These are phyloP conservation scores for Amauroascus niger DNA, from an alignment of 2,329 filamentous ascomycete genomes.

Conservation along the genomic window DNA sequence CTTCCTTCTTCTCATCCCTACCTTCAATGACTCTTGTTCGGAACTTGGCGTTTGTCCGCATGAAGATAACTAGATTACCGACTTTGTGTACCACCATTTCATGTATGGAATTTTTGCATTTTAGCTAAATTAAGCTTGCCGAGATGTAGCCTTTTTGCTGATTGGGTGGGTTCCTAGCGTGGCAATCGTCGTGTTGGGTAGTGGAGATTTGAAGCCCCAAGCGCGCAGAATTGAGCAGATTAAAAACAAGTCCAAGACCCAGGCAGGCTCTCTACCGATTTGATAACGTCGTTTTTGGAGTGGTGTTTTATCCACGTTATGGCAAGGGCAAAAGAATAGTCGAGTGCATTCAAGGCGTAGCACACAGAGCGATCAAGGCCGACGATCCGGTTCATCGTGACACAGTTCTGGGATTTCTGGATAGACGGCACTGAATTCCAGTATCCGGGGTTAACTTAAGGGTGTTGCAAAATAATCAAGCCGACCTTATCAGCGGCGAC, in stretches of 20 bases:
- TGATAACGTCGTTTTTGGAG: too few relatives aligned
- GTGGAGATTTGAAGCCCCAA: not conserved
- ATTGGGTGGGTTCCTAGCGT: not conserved
- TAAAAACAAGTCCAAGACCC: not conserved
- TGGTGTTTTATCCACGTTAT: too few relatives aligned
- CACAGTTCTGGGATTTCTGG: too few relatives aligned
- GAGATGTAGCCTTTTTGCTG: not conserved
- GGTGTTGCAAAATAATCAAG: not conserved
- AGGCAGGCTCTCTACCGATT: not conserved
- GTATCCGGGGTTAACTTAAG: too few relatives aligned
- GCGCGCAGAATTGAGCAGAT: constrained; percentile 13
- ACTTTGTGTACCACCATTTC: not conserved
- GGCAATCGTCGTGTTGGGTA: not conserved
- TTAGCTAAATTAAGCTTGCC: constrained; percentile 7
- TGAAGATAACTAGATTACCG: constrained; percentile 6
- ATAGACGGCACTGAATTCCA: too few relatives aligned
- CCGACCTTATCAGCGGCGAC: not conserved
- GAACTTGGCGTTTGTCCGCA: not conserved
- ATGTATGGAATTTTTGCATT: not conserved
- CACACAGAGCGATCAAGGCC: too few relatives aligned
- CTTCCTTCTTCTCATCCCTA: too few relatives aligned
- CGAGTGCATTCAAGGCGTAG: too few relatives aligned
- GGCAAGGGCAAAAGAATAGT: too few relatives aligned
- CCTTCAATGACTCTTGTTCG: too few relatives aligned
- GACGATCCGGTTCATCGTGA: too few relatives aligned